Evolutionary conservation across 164 flowering plant genomes (phyloP), one percentile per base, ranked within the genome.

Genomic region (Kalanchoe fedtschenkoi): DNA sequence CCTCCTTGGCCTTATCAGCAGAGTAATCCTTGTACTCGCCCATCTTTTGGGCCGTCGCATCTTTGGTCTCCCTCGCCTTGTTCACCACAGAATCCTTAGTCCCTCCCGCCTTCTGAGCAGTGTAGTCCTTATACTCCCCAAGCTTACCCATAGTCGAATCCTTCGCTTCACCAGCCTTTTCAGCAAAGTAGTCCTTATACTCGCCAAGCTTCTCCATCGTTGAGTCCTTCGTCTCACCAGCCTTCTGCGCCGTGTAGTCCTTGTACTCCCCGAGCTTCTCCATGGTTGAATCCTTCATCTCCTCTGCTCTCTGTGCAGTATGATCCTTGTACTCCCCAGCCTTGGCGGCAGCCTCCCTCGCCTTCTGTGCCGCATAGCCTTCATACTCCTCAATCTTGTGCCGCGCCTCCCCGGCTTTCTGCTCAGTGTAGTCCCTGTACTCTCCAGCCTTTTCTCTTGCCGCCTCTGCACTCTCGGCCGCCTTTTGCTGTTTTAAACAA

Each of bases 151-250:
- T 56, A 0, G 85, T 58, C 0, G 59, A 5, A 17, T 77, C 84
- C 60, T 74, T 76, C 13, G 61, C 47, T 28, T 72, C 75, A 43
- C 30, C 51, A 1, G 72, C 72, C 66, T 78, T 80, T 39, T 80
- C 75, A 6, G 64, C 73, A 10, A 72, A 60, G 28, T 59, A 69
- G 35, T 72, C 75, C 59, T 55, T 73, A 28, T 42, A 64, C 68
- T 67, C 77, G 44, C 65, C 64, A 0, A 67, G 35, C 47, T 76
- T 80, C 39, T 34, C 53, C 17, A 4, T n/a, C 0, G 74, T 32
- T 0, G 65, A 1, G 29, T 71, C 76, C 61, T 66, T 70, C 0
- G 68, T 24, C 47, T 76, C 77, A 44, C 44, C 66, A 2, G 76
- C 66, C 58, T 75, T 75, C 38, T 73, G 69, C 1, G 60, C 76